A percentile compares a stretch with the other conserved stretches of the same genome.
These are phyloP conservation scores for Coemansia umbellata DNA, from an alignment of 192 early-diverging fungal species.

Conservation along the genomic window DNA sequence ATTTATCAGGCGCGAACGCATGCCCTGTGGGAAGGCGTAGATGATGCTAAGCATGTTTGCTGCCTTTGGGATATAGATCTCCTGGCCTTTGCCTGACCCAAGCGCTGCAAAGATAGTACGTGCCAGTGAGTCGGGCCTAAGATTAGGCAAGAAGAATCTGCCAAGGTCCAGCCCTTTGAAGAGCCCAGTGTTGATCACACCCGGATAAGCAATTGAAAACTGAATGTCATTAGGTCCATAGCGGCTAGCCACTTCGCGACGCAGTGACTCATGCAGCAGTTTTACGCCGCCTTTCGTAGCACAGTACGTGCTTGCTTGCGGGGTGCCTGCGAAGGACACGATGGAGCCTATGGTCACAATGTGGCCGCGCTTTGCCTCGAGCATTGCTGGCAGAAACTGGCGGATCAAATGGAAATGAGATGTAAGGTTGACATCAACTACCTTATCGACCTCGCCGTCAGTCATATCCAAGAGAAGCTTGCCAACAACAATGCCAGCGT, in stretches of 20 bases:
- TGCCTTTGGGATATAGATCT: constrained; percentile 43
- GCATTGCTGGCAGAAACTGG: constrained; percentile 72
- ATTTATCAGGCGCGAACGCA: constrained; percentile 17
- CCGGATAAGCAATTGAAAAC: constrained; percentile 68
- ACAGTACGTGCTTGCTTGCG: constrained; percentile 67
- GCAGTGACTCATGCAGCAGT: constrained; percentile 68
- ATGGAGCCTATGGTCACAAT: constrained; percentile 58
- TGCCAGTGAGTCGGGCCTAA: constrained; percentile 60
- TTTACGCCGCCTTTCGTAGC: constrained; percentile 75
- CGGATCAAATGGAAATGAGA: constrained; percentile 73
- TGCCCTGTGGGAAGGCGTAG: constrained; percentile 11
- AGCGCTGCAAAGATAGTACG: constrained; percentile 57
- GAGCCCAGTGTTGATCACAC: constrained; percentile 67
- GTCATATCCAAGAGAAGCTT: constrained; percentile 62
- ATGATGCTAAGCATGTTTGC: constrained; percentile 15
- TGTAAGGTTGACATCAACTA: constrained; percentile 67
- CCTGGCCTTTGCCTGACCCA: constrained; percentile 46
- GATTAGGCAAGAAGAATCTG: constrained; percentile 61
- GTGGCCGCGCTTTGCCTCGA: constrained; percentile 69
- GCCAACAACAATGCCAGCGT: constrained; percentile 70
- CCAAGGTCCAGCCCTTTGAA: constrained; percentile 62
- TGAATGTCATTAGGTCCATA: constrained; percentile 62
- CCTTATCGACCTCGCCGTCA: constrained; percentile 58
- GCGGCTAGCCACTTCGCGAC: constrained; percentile 64
- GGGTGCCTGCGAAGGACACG: constrained; percentile 45